Percentiles rank a stretch among this genome's conserved stretches.
Evolutionary conservation across 768 basidiomycete genomes (phyloP).

Genomic region (Suillus fuscotomentosus): DNA sequence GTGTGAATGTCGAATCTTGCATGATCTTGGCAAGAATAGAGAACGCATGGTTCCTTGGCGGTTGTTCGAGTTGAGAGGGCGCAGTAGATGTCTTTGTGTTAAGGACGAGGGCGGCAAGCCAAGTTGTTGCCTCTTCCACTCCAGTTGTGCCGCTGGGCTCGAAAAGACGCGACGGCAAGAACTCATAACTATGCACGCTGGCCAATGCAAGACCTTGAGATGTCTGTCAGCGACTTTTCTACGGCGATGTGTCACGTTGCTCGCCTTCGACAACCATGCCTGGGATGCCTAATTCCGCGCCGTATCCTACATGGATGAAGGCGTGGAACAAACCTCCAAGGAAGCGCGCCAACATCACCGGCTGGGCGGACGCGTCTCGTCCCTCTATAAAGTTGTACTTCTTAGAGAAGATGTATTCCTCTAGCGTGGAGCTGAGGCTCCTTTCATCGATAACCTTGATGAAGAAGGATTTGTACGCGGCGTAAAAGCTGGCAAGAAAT

Average conservation of each 20-base stretch:
- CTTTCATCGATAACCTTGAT: slow-evolving; percentile 14
- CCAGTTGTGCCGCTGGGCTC: not conserved
- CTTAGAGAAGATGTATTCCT: slow-evolving; percentile 31
- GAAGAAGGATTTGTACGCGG: slow-evolving; percentile 27
- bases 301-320: slow-evolving; percentile 61
- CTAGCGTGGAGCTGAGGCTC: slow-evolving; percentile 16
- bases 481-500: slow-evolving; percentile 20
- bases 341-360: slow-evolving; percentile 54
- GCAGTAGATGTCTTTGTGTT: not conserved
- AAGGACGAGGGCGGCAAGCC: slow-evolving; percentile 12
- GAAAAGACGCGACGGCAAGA: slow-evolving; percentile 12
- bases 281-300: slow-evolving; percentile 59
- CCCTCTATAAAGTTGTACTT: slow-evolving; percentile 22
- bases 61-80: not conserved
- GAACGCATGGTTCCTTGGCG: slow-evolving; percentile 34
- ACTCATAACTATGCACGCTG: slow-evolving; percentile 35
- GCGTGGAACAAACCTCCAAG: slow-evolving; percentile 54
- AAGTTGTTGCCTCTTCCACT: slow-evolving; percentile 5
- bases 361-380: slow-evolving; percentile 26
- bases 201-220: slow-evolving; percentile 23
- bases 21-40: slow-evolving; percentile 52
- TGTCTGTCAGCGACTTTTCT: not conserved
- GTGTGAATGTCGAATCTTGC: slow-evolving; percentile 39
- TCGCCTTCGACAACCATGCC: slow-evolving; percentile 65
- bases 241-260: not conserved